These are phyloP conservation scores for Chenopodium quinoa DNA, from an alignment of 148 eudicot genomes.

Conservation along the genomic window DNA sequence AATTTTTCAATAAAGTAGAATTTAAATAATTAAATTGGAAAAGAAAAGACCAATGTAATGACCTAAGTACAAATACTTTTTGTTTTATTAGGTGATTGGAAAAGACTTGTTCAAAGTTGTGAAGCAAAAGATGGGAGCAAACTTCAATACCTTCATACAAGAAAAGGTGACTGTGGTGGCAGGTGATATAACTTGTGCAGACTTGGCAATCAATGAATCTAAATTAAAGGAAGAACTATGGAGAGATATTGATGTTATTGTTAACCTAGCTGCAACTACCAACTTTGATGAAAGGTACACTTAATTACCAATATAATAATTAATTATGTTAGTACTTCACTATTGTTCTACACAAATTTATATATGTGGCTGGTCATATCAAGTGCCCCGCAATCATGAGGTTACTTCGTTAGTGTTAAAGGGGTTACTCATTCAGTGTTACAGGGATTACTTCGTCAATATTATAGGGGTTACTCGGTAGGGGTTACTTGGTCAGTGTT, in stretches of 20 bases:
- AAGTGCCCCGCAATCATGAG: too few relatives aligned
- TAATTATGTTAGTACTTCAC: too few relatives aligned
- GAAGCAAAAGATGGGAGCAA: constrained; percentile 47
- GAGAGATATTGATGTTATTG: constrained; percentile 50
- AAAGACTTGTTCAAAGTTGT: constrained; percentile 62
- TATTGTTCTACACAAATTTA: too few relatives aligned
- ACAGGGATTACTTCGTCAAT: too few relatives aligned
- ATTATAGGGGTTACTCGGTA: too few relatives aligned
- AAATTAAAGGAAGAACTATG: constrained; percentile 38
- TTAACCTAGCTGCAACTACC: constrained; percentile 68
- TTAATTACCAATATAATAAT: neutral
- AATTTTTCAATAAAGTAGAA: too few relatives aligned
- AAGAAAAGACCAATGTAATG: neutral
- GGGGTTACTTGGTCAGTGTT: too few relatives aligned
- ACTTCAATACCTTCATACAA: constrained; percentile 37
- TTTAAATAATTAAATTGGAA: neutral
- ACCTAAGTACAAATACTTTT: neutral
- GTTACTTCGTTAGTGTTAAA: too few relatives aligned
- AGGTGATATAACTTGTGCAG: constrained; percentile 54
- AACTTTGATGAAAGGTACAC: constrained; percentile 67
- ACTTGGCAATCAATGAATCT: constrained; percentile 50
- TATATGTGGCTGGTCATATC: too few relatives aligned
- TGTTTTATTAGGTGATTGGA: constrained; percentile 41
- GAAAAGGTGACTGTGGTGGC: constrained; percentile 52
- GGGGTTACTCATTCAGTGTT: too few relatives aligned